Base-by-base conservation (phyloP, 2,329 filamentous ascomycete species). In the Ophiostoma sp. region DNA sequence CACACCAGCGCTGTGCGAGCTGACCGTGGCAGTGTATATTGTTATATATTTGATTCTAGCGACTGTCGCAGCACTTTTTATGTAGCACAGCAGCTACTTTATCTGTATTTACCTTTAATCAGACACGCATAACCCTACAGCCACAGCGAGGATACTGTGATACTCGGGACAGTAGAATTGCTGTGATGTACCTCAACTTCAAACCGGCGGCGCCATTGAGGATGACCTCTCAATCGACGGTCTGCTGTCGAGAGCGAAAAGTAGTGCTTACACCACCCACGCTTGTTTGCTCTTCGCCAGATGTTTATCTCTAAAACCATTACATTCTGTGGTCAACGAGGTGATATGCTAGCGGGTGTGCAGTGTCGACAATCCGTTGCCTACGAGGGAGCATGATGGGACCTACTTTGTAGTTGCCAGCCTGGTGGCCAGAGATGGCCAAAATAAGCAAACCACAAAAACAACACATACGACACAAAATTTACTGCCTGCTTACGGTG, bases 251-350 rank as follows among this genome's bases (percentile, higher is more conserved):
- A 93, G 90, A 85, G 80, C 81, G 79, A 77, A 80, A 81, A 80
- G 75, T 79, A 74, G 82, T 27, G 85, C 79, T 79, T 78, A 78
- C 41, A 76, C 76, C 76, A 76, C 78, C 79, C 76, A 77, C 79
- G 76, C 67, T 15, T 78, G 77, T 81, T 95, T 85, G 76, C 81
- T 97, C 85, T 97, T 85, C 91, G 93, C 93, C 87, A 94, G 86
- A 88, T 88, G 91, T 96, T 89, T 97, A 97, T 90, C 93, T 92
- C 88, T 87, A 87, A 85, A 90, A 88, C 89, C 91, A 92, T 90
- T 11, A 11, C 33, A 77, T 76, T 76, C 81, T 77, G 82, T 84
- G 90, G 87, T 89, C 87, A 85, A 89, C 87, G 89, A 89, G 92
- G 91, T 90, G 92, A 96, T 96, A 93, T 87, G 82, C 86, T 90